A percentile compares a stretch with the other conserved stretches of the same genome.
Evolutionary conservation across 2,329 filamentous ascomycete species (phyloP).

Genomic region (Ophiocordyceps polyrhachis-furcata): DNA sequence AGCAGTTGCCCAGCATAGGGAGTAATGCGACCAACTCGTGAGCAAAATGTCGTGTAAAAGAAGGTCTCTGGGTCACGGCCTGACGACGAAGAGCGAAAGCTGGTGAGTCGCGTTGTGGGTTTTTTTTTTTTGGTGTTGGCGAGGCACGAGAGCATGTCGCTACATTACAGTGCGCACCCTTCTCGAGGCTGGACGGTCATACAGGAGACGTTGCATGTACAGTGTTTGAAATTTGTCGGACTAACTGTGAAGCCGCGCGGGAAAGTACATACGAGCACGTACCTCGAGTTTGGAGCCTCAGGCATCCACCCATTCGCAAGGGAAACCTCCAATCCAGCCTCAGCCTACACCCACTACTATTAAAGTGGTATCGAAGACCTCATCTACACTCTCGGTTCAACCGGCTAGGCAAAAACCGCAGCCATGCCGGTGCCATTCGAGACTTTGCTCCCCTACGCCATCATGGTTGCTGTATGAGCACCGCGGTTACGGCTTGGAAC

Average conservation of each 20-base stretch:
- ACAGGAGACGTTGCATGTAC: background rate
- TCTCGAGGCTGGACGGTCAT: background rate
- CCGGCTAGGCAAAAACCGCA: conserved; percentile 11
- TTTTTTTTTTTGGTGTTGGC: background rate
- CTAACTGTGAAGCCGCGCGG: conserved; percentile 1
- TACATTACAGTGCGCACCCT: conserved; percentile 7
- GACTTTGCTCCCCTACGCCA: conserved; percentile 43
- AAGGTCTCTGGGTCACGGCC: background rate
- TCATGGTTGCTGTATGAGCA: conserved; percentile 38
- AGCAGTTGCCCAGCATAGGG: background rate
- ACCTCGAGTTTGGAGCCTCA: conserved; percentile 5
- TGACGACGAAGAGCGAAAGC: background rate
- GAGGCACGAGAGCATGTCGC: conserved; percentile 2
- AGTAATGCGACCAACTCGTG: background rate
- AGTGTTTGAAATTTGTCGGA: background rate
- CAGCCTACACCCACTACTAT: too few relatives aligned
- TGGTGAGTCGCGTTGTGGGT: conserved; percentile 5
- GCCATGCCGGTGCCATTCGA: conserved; percentile 46
- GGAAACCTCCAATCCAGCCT: background rate
- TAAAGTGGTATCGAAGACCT: background rate
- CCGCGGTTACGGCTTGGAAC: conserved; percentile 1
- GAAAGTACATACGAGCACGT: background rate
- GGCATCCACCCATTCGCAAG: conserved; percentile 3
- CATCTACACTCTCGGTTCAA: conserved; percentile 8
- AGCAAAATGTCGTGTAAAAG: conserved; percentile 1